Evolutionary conservation across 1,284 basidiomycete species (phyloP).

Genomic region (Lignosus rhinocerotis): DNA sequence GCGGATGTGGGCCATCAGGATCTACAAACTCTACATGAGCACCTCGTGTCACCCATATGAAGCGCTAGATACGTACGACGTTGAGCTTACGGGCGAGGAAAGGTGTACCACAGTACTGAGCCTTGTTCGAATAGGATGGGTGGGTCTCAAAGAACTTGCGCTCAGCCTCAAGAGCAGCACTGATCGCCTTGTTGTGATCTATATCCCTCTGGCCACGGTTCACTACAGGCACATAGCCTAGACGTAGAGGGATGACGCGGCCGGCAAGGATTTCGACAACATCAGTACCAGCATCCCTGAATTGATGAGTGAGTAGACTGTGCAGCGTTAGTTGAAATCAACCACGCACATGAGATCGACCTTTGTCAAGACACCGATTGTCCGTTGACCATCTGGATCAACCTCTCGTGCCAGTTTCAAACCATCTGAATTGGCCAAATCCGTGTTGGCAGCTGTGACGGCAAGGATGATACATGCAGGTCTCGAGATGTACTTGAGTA

Average conservation of each 20-base stretch:
- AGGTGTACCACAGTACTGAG: constrained; percentile 96
- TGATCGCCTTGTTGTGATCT: constrained; percentile 84
- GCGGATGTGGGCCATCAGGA: constrained; percentile 48
- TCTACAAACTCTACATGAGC: not conserved
- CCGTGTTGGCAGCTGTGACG: constrained; percentile 94
- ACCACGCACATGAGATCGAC: constrained; percentile 89
- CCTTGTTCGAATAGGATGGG: constrained; percentile 88
- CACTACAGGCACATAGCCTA: constrained; percentile 97
- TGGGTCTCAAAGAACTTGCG: constrained; percentile 94
- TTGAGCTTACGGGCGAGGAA: constrained; percentile 98
- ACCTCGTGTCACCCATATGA: not conserved
- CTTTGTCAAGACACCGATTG: constrained; percentile 97
- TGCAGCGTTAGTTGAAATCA: not conserved
- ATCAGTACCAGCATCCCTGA: constrained; percentile 93
- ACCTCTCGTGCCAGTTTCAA: constrained; percentile 96
- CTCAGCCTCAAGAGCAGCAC: constrained; percentile 85
- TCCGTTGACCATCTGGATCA: constrained; percentile 93
- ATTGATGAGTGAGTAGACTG: not conserved
- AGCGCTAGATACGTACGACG: constrained; percentile 54
- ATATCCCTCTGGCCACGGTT: constrained; percentile 98
- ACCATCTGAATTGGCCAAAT: constrained; percentile 98
- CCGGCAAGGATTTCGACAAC: constrained; percentile 98
- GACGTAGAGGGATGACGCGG: constrained; percentile 89
- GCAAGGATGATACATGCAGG: constrained; percentile 90
- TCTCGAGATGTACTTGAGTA: constrained; percentile 93